Conservation (phyloP, 2,329 filamentous ascomycete genomes). For the Calonectria henricotiae region DNA sequence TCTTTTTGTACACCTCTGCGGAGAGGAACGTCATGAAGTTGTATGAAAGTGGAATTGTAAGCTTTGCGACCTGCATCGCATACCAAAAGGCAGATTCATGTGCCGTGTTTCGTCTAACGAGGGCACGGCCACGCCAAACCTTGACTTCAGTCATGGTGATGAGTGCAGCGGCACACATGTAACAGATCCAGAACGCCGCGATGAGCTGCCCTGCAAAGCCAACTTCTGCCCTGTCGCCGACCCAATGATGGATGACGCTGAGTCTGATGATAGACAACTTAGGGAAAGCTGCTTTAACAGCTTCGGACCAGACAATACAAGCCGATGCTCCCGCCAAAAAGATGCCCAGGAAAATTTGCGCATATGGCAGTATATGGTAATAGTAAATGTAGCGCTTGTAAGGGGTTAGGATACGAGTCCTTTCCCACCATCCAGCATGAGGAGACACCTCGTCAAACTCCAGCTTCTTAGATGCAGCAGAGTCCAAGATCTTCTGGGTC, state of each 20-base stretch:
- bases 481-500: conserved; percentile 87
- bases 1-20: conserved; percentile 79
- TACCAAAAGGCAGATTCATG: conserved; percentile 98
- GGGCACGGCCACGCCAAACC: conserved; percentile 95
- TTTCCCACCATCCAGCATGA: conserved; percentile 70
- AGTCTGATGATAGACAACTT: conserved; percentile 80
- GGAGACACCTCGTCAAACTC: conserved; percentile 78
- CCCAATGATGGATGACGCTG: conserved; percentile 83
- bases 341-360: conserved; percentile 76
- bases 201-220: conserved; percentile 90
- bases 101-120: conserved; percentile 92
- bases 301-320: conserved; percentile 93
- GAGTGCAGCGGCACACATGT: conserved; percentile 94
- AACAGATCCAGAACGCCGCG: conserved; percentile 90
- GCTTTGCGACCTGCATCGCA: conserved; percentile 89
- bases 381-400: conserved; percentile 86
- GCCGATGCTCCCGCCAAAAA: conserved; percentile 83
- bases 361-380: conserved; percentile 80
- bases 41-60: conserved; percentile 94
- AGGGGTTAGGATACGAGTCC: conserved; percentile 79
- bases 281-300: conserved; percentile 87
- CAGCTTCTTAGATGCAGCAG: conserved; percentile 84
- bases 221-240: conserved; percentile 80
- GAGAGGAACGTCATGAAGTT: conserved; percentile 96
- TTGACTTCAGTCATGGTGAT: conserved; percentile 92